phyloP scores from a whole-genome alignment of 768 basidiomycete genomes.

The Postia placenta region DNA sequence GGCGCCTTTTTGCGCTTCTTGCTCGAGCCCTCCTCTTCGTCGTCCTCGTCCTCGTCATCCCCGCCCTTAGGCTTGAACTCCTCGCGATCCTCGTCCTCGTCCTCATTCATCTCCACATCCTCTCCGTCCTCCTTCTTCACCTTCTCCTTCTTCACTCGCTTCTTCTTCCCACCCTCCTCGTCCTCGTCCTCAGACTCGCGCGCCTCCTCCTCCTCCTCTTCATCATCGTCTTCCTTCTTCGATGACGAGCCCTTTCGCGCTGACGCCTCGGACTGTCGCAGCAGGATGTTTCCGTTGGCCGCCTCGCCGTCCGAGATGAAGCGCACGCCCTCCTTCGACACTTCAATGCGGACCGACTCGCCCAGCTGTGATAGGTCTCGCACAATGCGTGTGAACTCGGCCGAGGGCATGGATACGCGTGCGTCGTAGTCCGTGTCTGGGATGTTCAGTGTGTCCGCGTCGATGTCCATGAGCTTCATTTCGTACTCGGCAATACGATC shows the following conservation, averaged over 20 bases:
- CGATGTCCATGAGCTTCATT: constrained; percentile 99
- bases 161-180: constrained; percentile 32
- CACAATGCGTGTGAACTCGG: constrained; percentile 89
- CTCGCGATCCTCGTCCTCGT: constrained; percentile 31
- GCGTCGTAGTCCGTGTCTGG: constrained; percentile 98
- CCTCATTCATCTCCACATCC: constrained; percentile 27
- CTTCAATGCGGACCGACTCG: constrained; percentile 93
- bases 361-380: constrained; percentile 87
- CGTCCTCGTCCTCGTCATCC: constrained; percentile 23
- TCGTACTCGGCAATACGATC: constrained; percentile 97
- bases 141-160: constrained; percentile 35
- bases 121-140: constrained; percentile 44
- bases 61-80: constrained; percentile 33
- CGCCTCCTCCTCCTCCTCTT: constrained; percentile 40
- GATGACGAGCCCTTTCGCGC: constrained; percentile 11
- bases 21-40: constrained; percentile 29
- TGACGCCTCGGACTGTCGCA: constrained; percentile 68
- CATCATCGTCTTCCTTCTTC: constrained; percentile 27
- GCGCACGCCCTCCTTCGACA: constrained; percentile 90
- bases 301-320: constrained; percentile 93
- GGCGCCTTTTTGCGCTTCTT: constrained; percentile 58
- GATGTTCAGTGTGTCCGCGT: constrained; percentile 89
- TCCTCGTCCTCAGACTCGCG: constrained; percentile 43
- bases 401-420: constrained; percentile 77
- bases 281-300: constrained; percentile 81